Percentiles rank a stretch among this genome's conserved stretches.
These are phyloP conservation scores for Orychophragmus violaceus DNA, from an alignment of 345 rosid species.

Conservation along the genomic window DNA sequence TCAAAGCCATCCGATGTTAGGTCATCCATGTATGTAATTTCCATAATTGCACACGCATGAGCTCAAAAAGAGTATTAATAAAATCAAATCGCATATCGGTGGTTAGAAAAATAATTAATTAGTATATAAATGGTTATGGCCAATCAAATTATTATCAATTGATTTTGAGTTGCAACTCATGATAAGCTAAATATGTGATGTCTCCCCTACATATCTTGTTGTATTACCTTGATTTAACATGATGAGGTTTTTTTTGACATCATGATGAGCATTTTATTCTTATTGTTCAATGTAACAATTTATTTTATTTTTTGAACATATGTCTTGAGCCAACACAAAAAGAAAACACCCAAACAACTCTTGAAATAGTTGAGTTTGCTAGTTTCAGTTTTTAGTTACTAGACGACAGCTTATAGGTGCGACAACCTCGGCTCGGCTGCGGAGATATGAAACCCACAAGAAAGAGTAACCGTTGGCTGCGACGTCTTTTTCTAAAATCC, in stretches of 20 bases:
- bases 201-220: too few relatives aligned
- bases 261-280: not conserved
- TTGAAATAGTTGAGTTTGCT: not conserved
- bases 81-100: too few relatives aligned
- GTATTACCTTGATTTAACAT: too few relatives aligned
- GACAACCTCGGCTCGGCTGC: not conserved
- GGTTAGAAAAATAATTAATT: too few relatives aligned
- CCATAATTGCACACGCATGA: too few relatives aligned
- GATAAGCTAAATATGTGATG: too few relatives aligned
- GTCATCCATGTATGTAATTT: too few relatives aligned
- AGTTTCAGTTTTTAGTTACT: not conserved
- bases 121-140: too few relatives aligned
- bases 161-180: too few relatives aligned
- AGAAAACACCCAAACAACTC: not conserved
- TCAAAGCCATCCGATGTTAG: too few relatives aligned
- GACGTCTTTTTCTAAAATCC: slow-evolving; percentile 22
- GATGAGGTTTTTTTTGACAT: not conserved
- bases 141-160: too few relatives aligned
- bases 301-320: not conserved
- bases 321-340: not conserved
- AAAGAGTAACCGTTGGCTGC: slow-evolving; percentile 19
- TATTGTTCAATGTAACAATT: not conserved
- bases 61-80: too few relatives aligned
- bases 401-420: not conserved
- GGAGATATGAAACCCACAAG: slow-evolving; percentile 14